Base-by-base conservation (phyloP, 23 red algal genomes). In the Gracilaria caudata region DNA sequence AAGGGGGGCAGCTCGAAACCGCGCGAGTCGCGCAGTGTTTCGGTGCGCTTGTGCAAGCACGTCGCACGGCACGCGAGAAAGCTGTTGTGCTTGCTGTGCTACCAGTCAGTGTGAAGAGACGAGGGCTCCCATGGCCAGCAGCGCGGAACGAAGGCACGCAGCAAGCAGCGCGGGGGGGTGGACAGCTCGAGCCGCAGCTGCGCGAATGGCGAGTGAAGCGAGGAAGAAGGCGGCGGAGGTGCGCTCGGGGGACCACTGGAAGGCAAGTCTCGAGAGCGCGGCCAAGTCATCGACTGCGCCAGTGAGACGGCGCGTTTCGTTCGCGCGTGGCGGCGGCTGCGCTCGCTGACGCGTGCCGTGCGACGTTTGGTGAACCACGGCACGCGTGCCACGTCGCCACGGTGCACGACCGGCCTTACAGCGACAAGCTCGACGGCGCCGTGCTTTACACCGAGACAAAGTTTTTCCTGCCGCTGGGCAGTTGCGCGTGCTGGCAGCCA, bases 231-330 rank as follows among this genome's bases (percentile, higher is more conserved):
- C 2, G 63, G 63, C 2, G 63, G 28, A 2, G 28, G n/a, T 9
- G 28, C 34, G 63, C 6, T 64, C 9, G 58, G 8, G 58, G 63
- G 13, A 57, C 53, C 21, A 16, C 2, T 4, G 33, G 4, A 3
- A 6, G 3, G 29, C 32, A 25, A 3, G 63, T 71, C 65, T 39
- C 65, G 65, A 71, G 65, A 71, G 23, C 32, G 32, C 20, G 19
- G 63, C 65, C 65, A 71, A 71, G 65, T 71, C 65, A 71, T 41
- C 65, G 65, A 6, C 16, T 71, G 65, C 65, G 65, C 65, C 65
- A 71, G 65, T 71, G 65, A 71, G 34, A 71, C 16, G 34, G 4
- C 21, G 33, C 65, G 65, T 23, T 9, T n/a, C 13, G 0, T 16
- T 6, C 4, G 4, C 65, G 65, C 7, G 3, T 9, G 57, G 7